A percentile compares a stretch with the other conserved stretches of the same genome.
Evolutionary conservation across 169 alveolate species (phyloP).

Genomic region (Cryptosporidium andersoni): DNA sequence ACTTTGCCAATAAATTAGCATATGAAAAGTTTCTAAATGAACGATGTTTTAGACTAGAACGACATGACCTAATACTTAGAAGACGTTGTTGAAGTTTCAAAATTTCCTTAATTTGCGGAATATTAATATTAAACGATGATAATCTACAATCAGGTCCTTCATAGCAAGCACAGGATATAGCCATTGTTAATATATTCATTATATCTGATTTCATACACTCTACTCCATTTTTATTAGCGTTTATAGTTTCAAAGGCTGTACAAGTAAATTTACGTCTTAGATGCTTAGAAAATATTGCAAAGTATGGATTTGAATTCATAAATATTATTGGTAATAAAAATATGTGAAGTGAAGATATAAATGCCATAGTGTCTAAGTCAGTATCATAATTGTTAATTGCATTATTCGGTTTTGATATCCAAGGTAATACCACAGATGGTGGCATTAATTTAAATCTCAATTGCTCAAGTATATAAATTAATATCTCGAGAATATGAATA

Average conservation of each 20-base stretch:
- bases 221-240: neutral
- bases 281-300: constrained; percentile 21
- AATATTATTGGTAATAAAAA: constrained; percentile 24
- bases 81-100: no score
- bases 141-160: constrained; percentile 60
- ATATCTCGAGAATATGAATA: neutral
- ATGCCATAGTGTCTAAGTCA: neutral
- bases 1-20: no score
- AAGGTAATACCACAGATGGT: constrained; percentile 11
- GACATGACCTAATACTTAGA: no score
- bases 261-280: constrained; percentile 25
- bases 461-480: constrained; percentile 1
- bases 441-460: constrained; percentile 32
- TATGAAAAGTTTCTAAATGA: no score
- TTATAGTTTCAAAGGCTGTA: constrained; percentile 22
- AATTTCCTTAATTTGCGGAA: no score
- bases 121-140: constrained; percentile 7
- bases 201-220: neutral
- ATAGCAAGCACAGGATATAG: constrained; percentile 44
- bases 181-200: constrained; percentile 5
- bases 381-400: neutral
- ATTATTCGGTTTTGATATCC: constrained; percentile 1
- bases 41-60: no score
- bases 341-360: constrained; percentile 6
- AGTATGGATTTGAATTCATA: constrained; percentile 5